Conservation (phyloP, 441 rosid species). For the Populus tomentosa region DNA sequence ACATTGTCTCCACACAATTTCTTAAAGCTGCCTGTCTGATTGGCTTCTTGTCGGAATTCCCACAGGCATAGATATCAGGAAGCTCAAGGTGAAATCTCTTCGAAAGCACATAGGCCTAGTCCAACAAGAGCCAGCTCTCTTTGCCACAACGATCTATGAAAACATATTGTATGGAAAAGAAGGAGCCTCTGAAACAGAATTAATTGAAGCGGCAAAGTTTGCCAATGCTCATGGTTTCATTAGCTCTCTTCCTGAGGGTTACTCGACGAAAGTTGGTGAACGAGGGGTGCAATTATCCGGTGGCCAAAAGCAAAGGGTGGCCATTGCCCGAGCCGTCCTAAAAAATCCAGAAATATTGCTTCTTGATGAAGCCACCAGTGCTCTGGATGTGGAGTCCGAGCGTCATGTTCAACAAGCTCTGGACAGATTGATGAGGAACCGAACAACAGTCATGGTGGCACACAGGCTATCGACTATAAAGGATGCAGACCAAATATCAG, state of each 20-base stretch:
- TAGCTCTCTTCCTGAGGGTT: constrained; percentile 77
- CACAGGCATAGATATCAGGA: constrained; percentile 68
- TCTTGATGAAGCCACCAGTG: constrained; percentile 89
- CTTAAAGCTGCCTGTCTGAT: background rate
- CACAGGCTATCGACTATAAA: constrained; percentile 87
- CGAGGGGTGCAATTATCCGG: constrained; percentile 91
- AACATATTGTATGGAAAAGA: constrained; percentile 85
- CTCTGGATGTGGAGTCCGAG: constrained; percentile 76
- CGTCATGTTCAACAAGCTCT: constrained; percentile 84
- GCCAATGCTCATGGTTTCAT: constrained; percentile 84
- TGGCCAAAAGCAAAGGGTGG: constrained; percentile 85
- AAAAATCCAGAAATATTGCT: constrained; percentile 82
- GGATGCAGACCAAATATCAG: constrained; percentile 75
- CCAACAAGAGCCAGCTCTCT: constrained; percentile 93
- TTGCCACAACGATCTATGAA: constrained; percentile 76
- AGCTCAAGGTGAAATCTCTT: constrained; percentile 56
- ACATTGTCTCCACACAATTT: no score
- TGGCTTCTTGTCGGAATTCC: background rate
- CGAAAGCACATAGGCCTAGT: constrained; percentile 81
- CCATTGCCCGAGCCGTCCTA: constrained; percentile 82
- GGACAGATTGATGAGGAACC: constrained; percentile 66
- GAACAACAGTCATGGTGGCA: constrained; percentile 91
- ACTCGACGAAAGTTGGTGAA: constrained; percentile 76
- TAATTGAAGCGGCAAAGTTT: constrained; percentile 69
- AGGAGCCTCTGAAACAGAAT: constrained; percentile 73